A percentile compares a stretch with the other conserved stretches of the same genome.
phyloP scores from a whole-genome alignment of 305 asterid genomes.

The Fraxinus sp. region DNA sequence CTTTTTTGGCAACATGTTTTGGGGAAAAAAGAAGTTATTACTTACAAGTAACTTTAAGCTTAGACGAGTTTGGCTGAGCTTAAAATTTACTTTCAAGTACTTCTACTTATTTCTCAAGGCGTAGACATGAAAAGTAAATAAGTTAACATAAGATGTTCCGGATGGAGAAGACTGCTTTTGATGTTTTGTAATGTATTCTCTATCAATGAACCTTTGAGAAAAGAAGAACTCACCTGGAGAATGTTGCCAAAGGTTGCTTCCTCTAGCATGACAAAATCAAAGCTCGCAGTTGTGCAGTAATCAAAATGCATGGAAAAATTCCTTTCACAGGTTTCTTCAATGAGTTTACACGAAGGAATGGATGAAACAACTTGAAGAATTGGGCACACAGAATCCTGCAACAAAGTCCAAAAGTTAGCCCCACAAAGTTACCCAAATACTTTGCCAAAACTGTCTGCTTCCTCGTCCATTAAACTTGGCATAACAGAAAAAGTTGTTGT shows the following conservation, averaged over 20 bases:
- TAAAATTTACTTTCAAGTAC: not conserved
- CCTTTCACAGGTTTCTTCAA: slow-evolving; percentile 90
- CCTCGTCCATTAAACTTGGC: slow-evolving; percentile 86
- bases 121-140: not conserved
- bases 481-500: slow-evolving; percentile 80
- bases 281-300: slow-evolving; percentile 83
- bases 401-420: slow-evolving; percentile 60
- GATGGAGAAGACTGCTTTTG: not conserved
- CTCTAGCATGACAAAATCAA: slow-evolving; percentile 82
- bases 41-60: not conserved
- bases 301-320: slow-evolving; percentile 84
- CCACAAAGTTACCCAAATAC: slow-evolving; percentile 37
- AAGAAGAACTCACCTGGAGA: slow-evolving; percentile 66
- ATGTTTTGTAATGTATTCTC: not conserved
- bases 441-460: slow-evolving; percentile 73
- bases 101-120: not conserved
- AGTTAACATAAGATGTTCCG: not conserved
- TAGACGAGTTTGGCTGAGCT: not conserved
- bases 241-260: slow-evolving; percentile 66
- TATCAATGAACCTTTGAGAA: not conserved
- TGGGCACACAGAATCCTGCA: slow-evolving; percentile 96
- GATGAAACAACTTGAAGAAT: slow-evolving; percentile 83
- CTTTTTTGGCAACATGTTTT: not conserved
- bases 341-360: slow-evolving; percentile 80
- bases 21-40: not conserved